Conservation (phyloP, 2,329 filamentous ascomycete species). For the Calonectria montana region DNA sequence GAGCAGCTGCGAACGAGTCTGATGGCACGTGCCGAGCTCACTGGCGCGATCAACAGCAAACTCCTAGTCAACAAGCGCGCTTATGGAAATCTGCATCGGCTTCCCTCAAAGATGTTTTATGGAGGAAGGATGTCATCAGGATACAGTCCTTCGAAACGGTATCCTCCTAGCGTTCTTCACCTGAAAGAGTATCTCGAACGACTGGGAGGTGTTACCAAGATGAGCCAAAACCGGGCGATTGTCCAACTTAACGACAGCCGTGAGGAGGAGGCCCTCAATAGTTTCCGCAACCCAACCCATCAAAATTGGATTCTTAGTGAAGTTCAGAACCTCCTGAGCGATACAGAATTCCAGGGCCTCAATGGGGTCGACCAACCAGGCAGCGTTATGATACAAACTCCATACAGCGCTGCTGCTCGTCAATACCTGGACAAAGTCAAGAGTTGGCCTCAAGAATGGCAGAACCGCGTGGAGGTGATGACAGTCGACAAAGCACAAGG, state of each 20-base stretch:
- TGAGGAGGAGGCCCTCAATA: slow-evolving; percentile 45
- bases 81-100: slow-evolving; percentile 51
- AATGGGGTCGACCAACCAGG: slow-evolving; percentile 42
- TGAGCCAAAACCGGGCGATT: slow-evolving; percentile 52
- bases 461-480: slow-evolving; percentile 51
- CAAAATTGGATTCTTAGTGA: slow-evolving; percentile 51
- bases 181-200: slow-evolving; percentile 45
- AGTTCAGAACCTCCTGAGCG: slow-evolving; percentile 45
- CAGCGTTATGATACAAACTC: slow-evolving; percentile 56
- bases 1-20: slow-evolving; percentile 49
- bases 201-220: slow-evolving; percentile 28
- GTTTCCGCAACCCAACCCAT: slow-evolving; percentile 55
- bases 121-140: slow-evolving; percentile 51
- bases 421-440: slow-evolving; percentile 49
- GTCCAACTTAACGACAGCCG: slow-evolving; percentile 43
- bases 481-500: slow-evolving; percentile 60
- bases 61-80: slow-evolving; percentile 53
- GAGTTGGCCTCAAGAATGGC: slow-evolving; percentile 41
- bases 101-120: slow-evolving; percentile 58
- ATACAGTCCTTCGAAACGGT: slow-evolving; percentile 33
- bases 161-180: slow-evolving; percentile 42
- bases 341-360: slow-evolving; percentile 47
- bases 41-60: slow-evolving; percentile 46
- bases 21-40: slow-evolving; percentile 52
- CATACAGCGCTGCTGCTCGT: slow-evolving; percentile 53